Evolutionary conservation across 148 eudicot genomes (phyloP), one percentile per base, ranked within the genome.

Genomic region (Heliosperma pusillum): DNA sequence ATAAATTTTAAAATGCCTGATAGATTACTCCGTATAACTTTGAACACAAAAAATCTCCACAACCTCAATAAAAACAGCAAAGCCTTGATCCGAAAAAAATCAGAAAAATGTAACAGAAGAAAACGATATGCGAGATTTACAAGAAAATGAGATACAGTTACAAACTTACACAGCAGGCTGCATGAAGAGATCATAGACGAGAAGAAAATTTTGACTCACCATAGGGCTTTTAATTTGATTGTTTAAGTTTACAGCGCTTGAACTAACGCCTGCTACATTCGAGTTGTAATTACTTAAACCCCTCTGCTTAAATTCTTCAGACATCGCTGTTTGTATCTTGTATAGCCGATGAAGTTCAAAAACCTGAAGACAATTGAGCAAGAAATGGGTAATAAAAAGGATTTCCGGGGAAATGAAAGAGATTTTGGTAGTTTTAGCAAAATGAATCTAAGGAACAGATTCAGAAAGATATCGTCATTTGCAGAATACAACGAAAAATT

Each of bases 321-420:
- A 79, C 83, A 83, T 70, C 59, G 71, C 69, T 79, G 63, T 75
- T 69, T 91, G 97, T 29, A 77, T 66, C 55, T 57, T 50, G 69
- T 86, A 83, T 26, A 91, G 70, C 12, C 77, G 82, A 72, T 89
- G 93, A 63, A 86, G 85, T 82, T 89, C 93, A 58, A 74, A 71
- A 66, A 88, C 88, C 94, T 90, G 80, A 67, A 78, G 15, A 58
- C 27, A 67, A 62, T 80, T 59, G 16, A 79, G 26, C 53, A 58
- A 27, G 10, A 52, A 52, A 25, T 33, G 36, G 42, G 66, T n/a
- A n/a, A 12, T 26, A 62, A 7, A 10, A 2, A 60, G 1, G 29
- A 60, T 33, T 33, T 33, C 4, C 6, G 40, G 5, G 40, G 4
- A 33, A 33, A 33, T 33, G 5, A 0, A 33, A 33, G 40, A 33